Evolutionary conservation across 2,329 filamentous ascomycete species (phyloP).

Genomic region (Pseudocercospora eumusae): DNA sequence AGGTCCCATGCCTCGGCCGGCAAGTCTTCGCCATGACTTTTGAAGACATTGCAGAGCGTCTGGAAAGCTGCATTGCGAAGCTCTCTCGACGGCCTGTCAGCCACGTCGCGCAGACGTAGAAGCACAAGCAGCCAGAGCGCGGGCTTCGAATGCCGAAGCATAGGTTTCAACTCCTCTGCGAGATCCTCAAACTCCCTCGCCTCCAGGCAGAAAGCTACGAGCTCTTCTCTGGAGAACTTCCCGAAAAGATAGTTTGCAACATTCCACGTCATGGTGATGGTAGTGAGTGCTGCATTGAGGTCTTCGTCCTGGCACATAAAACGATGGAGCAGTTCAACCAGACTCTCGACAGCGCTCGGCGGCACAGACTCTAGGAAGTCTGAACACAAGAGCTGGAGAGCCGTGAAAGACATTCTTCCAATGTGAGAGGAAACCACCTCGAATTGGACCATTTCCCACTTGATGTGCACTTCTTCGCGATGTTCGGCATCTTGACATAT

Average conservation of each 20-base stretch:
- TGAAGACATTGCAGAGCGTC: constrained; percentile 85
- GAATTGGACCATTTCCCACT: constrained; percentile 35
- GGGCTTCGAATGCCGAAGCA: constrained; percentile 38
- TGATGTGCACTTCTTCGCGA: constrained; percentile 26
- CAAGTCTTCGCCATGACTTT: constrained; percentile 82
- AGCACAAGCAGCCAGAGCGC: constrained; percentile 79
- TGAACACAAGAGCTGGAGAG: constrained; percentile 87
- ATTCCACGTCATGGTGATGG: constrained; percentile 94
- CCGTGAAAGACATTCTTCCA: constrained; percentile 83
- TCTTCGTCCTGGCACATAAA: constrained; percentile 91
- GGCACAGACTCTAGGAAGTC: constrained; percentile 78
- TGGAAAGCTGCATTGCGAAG: constrained; percentile 86
- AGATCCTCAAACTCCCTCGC: constrained; percentile 30
- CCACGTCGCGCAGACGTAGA: constrained; percentile 68
- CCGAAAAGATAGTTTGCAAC: constrained; percentile 79
- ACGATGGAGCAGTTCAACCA: constrained; percentile 84
- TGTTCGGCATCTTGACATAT: constrained; percentile 16
- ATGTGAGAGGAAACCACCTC: constrained; percentile 67
- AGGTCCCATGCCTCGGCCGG: constrained; percentile 78
- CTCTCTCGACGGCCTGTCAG: constrained; percentile 71
- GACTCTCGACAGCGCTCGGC: constrained; percentile 71
- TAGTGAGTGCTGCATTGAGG: constrained; percentile 93
- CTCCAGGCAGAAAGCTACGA: constrained; percentile 35
- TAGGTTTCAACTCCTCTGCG: constrained; percentile 25
- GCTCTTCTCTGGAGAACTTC: constrained; percentile 45